These are phyloP conservation scores for Sarocladium kiliense DNA, from an alignment of 2,329 filamentous ascomycete species.

Conservation along the genomic window DNA sequence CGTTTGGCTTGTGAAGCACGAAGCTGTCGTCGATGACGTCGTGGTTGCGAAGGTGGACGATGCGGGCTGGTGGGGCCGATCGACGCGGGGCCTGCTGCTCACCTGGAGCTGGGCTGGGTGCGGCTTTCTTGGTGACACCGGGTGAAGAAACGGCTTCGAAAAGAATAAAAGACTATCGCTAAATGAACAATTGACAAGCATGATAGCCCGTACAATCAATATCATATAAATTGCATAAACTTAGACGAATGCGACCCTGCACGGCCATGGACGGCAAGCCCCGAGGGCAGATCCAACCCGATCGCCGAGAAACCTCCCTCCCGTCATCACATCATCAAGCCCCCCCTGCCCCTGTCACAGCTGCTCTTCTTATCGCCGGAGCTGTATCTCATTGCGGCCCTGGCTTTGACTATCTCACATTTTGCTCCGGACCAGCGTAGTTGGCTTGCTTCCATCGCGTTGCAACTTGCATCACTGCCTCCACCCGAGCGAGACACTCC, in stretches of 20 bases:
- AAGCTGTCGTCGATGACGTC: constrained; percentile 8
- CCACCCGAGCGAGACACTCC: too few species aligned
- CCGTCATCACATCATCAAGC: neutral
- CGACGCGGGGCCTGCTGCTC: neutral
- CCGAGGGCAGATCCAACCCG: neutral
- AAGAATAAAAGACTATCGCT: too few species aligned
- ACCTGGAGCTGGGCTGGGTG: too few species aligned
- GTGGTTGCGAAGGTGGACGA: constrained; percentile 4
- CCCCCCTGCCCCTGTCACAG: neutral
- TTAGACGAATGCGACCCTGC: neutral
- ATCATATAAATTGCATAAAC: too few species aligned
- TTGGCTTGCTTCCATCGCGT: neutral
- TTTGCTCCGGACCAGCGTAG: neutral
- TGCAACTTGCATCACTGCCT: too few species aligned
- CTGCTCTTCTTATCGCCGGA: neutral
- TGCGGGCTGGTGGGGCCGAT: constrained; percentile 4
- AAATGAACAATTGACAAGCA: too few species aligned
- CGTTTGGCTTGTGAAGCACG: neutral
- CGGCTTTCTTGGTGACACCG: too few species aligned
- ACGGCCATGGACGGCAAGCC: neutral
- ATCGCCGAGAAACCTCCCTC: constrained; percentile 2
- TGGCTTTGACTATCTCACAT: neutral
- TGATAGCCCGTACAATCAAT: neutral
- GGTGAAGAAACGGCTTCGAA: too few species aligned
- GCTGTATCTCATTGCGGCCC: neutral